Conservation (phyloP, 495 filamentous ascomycete species). For the Penicillium robsamsonii region DNA sequence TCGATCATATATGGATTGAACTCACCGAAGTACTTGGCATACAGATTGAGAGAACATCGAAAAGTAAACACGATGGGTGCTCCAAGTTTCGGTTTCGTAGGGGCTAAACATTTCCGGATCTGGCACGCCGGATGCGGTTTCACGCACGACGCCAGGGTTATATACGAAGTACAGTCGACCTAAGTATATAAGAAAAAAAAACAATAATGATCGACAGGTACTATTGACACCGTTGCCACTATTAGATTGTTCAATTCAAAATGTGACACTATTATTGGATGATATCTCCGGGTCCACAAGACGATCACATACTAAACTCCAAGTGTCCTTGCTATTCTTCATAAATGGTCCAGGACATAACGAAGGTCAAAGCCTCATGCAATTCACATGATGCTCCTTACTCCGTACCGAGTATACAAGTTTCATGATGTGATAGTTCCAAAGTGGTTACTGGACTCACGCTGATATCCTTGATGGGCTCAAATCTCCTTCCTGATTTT, state of each 20-base stretch:
- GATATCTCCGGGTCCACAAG: slow-evolving; percentile 2
- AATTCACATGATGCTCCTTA: background rate
- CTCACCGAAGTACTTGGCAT: background rate
- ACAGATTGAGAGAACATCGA: background rate
- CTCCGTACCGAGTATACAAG: background rate
- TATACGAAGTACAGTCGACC: background rate
- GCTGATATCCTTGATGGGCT: background rate
- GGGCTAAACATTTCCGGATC: background rate
- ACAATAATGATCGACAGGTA: slow-evolving; percentile 15
- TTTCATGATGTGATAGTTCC: background rate
- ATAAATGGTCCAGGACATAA: background rate
- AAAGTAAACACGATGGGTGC: background rate
- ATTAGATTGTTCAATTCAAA: slow-evolving; percentile 1
- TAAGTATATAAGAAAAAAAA: no score
- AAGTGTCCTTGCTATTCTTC: background rate
- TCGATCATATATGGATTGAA: background rate
- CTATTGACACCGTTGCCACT: slow-evolving; percentile 13
- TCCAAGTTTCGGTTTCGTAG: background rate
- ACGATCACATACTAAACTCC: slow-evolving; percentile 1
- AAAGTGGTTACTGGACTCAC: background rate
- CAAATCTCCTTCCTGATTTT: background rate
- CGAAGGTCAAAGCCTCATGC: background rate
- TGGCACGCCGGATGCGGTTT: background rate
- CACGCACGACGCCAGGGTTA: background rate
- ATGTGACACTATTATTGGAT: background rate